These are phyloP conservation scores for Pleurotus tuoliensis DNA, from an alignment of 768 basidiomycete species.

Conservation along the genomic window DNA sequence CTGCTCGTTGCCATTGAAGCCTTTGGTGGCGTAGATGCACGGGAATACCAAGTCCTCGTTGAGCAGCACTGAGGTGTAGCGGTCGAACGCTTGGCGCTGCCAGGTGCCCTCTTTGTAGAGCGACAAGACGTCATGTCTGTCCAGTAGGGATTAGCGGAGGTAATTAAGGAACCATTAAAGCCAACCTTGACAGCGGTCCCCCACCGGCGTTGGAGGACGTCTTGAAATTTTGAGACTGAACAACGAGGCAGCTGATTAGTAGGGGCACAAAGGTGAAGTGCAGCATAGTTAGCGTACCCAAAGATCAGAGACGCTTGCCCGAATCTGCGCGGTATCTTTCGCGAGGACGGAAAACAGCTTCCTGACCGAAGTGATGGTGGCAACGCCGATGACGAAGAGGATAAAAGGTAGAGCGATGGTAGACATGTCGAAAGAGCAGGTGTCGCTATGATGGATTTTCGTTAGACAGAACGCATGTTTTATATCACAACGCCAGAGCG, in stretches of 20 bases:
- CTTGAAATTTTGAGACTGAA: too few relatives aligned
- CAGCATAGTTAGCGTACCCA: not conserved
- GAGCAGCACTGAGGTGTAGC: conserved; percentile 14
- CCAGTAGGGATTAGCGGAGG: too few relatives aligned
- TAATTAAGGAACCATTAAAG: not conserved
- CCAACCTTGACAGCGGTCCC: conserved; percentile 17
- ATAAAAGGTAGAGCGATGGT: not conserved
- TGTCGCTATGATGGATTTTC: not conserved
- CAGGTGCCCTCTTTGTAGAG: conserved; percentile 16
- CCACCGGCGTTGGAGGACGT: not conserved
- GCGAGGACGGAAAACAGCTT: not conserved
- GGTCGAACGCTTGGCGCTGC: conserved; percentile 18
- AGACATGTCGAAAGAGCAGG: conserved; percentile 1
- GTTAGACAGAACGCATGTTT: too few relatives aligned
- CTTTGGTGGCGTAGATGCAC: conserved; percentile 20
- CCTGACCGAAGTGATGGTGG: not conserved
- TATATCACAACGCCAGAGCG: too few relatives aligned
- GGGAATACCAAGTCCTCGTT: conserved; percentile 19
- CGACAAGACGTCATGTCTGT: conserved; percentile 11
- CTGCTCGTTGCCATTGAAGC: conserved; percentile 18
- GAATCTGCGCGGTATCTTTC: not conserved
- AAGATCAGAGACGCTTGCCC: not conserved
- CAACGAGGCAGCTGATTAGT: not conserved
- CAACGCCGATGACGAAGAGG: not conserved
- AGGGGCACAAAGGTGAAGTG: not conserved